phyloP scores from a whole-genome alignment of 2,329 filamentous ascomycete species.

The Claviceps fusiformis region DNA sequence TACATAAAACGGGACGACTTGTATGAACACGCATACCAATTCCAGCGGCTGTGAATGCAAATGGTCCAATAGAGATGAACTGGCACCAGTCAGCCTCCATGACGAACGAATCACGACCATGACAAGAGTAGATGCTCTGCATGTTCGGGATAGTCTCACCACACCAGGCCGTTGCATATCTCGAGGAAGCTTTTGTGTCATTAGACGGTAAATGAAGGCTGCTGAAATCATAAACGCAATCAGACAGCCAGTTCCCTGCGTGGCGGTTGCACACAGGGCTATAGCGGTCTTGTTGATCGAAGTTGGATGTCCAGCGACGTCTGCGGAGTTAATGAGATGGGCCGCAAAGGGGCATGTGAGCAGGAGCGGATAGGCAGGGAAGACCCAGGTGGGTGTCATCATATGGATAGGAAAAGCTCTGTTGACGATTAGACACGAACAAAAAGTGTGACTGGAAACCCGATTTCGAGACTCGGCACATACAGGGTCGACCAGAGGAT shows the following conservation, averaged over 20 bases:
- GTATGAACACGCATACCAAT: slow-evolving; percentile 11
- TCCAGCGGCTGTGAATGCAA: slow-evolving; percentile 41
- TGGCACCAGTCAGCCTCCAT: slow-evolving; percentile 9
- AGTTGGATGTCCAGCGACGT: slow-evolving; percentile 11
- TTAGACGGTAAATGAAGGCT: slow-evolving; percentile 72
- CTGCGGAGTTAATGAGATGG: slow-evolving; percentile 33
- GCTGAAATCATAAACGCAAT: slow-evolving; percentile 67
- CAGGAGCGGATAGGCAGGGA: slow-evolving; percentile 70
- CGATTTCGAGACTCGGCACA: slow-evolving; percentile 8
- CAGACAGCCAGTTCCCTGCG: slow-evolving; percentile 42
- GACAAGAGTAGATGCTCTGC: not conserved
- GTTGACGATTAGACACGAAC: not conserved
- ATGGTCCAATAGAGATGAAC: slow-evolving; percentile 73
- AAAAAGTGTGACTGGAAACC: not conserved
- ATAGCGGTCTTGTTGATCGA: slow-evolving; percentile 28
- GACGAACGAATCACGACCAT: not conserved
- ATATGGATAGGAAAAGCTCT: slow-evolving; percentile 53
- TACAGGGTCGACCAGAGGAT: slow-evolving; percentile 53
- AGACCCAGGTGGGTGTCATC: slow-evolving; percentile 85
- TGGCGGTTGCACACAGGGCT: slow-evolving; percentile 33
- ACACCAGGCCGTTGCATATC: slow-evolving; percentile 68
- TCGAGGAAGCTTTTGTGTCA: slow-evolving; percentile 73
- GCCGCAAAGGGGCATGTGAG: slow-evolving; percentile 62
- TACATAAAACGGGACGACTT: not conserved
- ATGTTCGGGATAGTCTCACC: slow-evolving; percentile 17